Percentiles rank a stretch among this genome's conserved stretches.
Evolutionary conservation across 257 asterid genomes (phyloP).

Genomic region (Solanum sejunctum): DNA sequence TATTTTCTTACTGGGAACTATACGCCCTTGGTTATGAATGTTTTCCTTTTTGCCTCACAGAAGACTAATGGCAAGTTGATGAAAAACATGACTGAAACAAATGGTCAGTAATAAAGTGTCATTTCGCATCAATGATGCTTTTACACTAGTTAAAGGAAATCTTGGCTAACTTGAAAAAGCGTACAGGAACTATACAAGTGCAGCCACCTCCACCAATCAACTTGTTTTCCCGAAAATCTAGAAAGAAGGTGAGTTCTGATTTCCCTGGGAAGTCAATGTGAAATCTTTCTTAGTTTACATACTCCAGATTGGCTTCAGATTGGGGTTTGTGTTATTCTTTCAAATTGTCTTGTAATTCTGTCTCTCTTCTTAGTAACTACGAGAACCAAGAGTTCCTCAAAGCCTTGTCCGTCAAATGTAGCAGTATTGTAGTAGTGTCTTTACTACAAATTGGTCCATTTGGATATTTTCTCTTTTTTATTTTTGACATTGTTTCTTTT

Average conservation of each 20-base stretch:
- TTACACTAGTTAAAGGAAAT: background rate
- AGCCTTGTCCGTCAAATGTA: background rate
- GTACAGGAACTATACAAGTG: constrained; percentile 35
- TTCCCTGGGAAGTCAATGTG: background rate
- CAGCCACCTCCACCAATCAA: constrained; percentile 22
- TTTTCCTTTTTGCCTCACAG: constrained; percentile 4
- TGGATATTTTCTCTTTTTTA: constrained; percentile 6
- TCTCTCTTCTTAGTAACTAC: background rate
- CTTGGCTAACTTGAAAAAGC: background rate
- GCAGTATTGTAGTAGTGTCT: background rate
- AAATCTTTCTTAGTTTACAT: background rate
- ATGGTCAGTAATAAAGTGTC: background rate
- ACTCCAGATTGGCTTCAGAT: background rate
- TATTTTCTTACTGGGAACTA: background rate
- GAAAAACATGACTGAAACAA: constrained; percentile 7
- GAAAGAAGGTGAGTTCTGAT: constrained; percentile 34
- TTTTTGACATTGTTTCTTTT: background rate
- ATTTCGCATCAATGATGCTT: background rate
- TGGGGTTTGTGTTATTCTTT: background rate
- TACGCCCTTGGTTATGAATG: background rate
- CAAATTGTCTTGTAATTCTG: background rate
- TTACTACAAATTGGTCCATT: background rate
- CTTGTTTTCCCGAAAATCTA: constrained; percentile 39
- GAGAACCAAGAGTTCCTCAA: background rate
- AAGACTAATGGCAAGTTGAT: background rate